Conservation (phyloP, 179 eudicot genomes). For the Beta lomatogona region DNA sequence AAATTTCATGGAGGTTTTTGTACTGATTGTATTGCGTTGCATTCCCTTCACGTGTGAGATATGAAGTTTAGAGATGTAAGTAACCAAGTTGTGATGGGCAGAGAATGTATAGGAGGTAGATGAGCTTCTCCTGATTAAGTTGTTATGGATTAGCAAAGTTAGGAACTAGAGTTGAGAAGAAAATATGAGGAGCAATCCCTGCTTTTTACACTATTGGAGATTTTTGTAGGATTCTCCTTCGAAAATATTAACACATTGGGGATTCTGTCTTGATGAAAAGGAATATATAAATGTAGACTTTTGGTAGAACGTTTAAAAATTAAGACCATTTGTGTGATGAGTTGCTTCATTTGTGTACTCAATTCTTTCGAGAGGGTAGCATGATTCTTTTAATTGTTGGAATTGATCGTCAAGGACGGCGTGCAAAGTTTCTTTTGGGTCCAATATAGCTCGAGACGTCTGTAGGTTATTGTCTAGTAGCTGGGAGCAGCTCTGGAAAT, state of each 20-base stretch:
- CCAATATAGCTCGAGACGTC: not conserved
- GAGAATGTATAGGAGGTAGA: not conserved
- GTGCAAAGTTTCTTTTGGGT: too few species aligned
- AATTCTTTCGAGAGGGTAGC: too few species aligned
- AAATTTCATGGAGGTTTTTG: not conserved
- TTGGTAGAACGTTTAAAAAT: too few species aligned
- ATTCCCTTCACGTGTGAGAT: not conserved
- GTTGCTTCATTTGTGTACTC: too few species aligned
- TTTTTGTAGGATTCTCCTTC: not conserved
- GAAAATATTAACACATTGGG: not conserved
- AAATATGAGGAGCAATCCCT: not conserved
- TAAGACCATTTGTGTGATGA: too few species aligned
- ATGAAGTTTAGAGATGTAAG: not conserved
- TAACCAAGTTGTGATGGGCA: not conserved
- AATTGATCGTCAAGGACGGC: too few species aligned
- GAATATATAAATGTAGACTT: not conserved
- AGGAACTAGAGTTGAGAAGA: not conserved
- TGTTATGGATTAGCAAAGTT: not conserved
- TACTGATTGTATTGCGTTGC: slow-evolving; percentile 7
- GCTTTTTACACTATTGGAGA: not conserved
- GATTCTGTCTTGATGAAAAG: not conserved
- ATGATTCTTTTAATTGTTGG: too few species aligned
- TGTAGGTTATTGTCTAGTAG: not conserved
- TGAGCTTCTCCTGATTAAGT: not conserved
- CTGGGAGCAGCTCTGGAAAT: not conserved